Evolutionary conservation across 2,329 filamentous ascomycete species (phyloP).

Genomic region (Colletotrichum gigasporum): DNA sequence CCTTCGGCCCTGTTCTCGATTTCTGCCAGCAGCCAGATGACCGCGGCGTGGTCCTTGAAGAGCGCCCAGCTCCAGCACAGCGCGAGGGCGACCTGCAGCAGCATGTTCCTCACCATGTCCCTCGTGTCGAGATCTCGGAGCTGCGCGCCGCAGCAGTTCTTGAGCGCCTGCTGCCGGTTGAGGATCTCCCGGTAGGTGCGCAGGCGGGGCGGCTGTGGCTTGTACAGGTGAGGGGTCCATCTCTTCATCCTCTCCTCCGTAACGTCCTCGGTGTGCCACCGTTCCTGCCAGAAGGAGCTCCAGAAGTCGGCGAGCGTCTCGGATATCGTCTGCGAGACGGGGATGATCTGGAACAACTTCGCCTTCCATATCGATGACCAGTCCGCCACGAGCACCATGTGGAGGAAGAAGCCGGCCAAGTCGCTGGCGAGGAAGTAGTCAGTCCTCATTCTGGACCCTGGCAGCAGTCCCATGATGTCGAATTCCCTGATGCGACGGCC

Average conservation of each 20-base stretch:
- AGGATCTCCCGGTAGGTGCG: conserved; percentile 31
- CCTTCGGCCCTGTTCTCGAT: neutral
- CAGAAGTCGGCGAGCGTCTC: conserved; percentile 1
- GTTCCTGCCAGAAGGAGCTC: conserved; percentile 9
- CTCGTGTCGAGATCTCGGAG: neutral
- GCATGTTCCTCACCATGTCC: conserved; percentile 18
- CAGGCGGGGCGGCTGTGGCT: conserved; percentile 7
- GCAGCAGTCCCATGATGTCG: conserved; percentile 10
- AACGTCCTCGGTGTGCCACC: conserved; percentile 20
- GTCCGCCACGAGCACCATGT: conserved; percentile 2
- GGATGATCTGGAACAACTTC: neutral
- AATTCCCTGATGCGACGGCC: conserved; percentile 13
- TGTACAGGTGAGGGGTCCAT: conserved; percentile 16
- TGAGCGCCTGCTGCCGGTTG: conserved; percentile 30
- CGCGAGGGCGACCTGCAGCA: conserved; percentile 17
- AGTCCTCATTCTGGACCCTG: neutral
- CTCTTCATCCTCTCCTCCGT: neutral
- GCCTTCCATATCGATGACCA: conserved; percentile 1
- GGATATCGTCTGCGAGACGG: neutral
- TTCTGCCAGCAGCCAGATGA: conserved; percentile 10
- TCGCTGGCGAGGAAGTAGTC: conserved; percentile 22
- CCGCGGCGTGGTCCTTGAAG: conserved; percentile 1
- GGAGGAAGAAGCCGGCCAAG: neutral
- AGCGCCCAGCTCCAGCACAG: conserved; percentile 24
- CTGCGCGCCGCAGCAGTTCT: conserved; percentile 22